These are phyloP conservation scores for Musa acuminata DNA, from an alignment of 176 grass and related monocot genomes.

Conservation along the genomic window DNA sequence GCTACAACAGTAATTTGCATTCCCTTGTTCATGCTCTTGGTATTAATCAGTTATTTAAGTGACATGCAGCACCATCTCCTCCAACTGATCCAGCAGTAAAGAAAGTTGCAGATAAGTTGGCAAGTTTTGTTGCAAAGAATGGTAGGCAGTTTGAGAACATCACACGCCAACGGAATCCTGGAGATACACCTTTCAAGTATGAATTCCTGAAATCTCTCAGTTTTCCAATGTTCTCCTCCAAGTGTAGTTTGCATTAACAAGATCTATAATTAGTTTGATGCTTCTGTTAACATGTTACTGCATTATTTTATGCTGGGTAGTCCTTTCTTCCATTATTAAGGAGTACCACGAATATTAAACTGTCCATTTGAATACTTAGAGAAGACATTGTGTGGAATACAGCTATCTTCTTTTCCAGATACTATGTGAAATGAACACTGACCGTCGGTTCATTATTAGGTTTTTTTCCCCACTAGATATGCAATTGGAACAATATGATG, in stretches of 20 bases:
- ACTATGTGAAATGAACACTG: no score
- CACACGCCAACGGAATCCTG: conserved; percentile 83
- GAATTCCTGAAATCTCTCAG: not conserved
- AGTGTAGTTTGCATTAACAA: not conserved
- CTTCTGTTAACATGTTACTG: not conserved
- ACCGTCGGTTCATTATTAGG: not conserved
- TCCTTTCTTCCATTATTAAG: not conserved
- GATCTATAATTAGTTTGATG: not conserved
- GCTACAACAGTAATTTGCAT: conserved; percentile 66
- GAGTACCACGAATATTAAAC: not conserved
- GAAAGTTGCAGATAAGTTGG: conserved; percentile 91
- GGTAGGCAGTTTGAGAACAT: conserved; percentile 88
- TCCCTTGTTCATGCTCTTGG: conserved; percentile 48
- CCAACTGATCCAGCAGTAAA: conserved; percentile 82
- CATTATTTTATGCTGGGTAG: not conserved
- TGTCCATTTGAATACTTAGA: not conserved
- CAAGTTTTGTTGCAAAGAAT: conserved; percentile 92
- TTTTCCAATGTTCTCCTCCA: not conserved
- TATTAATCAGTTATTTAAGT: conserved; percentile 98
- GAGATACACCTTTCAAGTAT: conserved; percentile 97
- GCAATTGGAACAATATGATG: not conserved
- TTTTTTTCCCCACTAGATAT: not conserved
- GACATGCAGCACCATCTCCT: conserved; percentile 81
- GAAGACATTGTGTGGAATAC: not conserved
- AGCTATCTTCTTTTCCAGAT: not conserved